Conservation (phyloP, 2,329 filamentous ascomycete genomes). For the Fusarium camptoceras region DNA sequence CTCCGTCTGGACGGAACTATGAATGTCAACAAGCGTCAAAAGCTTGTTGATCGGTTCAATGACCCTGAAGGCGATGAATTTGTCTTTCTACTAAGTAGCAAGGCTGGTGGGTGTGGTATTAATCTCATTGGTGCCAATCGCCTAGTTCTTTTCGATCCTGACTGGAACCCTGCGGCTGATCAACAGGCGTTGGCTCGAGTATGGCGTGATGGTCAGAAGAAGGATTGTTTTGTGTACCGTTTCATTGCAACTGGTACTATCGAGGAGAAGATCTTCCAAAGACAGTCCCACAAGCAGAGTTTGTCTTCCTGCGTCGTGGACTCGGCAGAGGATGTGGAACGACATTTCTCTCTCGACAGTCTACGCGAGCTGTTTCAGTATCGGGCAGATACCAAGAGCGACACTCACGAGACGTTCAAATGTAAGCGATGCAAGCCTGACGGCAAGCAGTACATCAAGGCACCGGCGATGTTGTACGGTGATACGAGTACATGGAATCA, state of each 20-base stretch:
- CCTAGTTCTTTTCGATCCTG: constrained; percentile 93
- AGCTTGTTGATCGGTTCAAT: constrained; percentile 98
- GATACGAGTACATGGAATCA: constrained; percentile 99
- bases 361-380: constrained; percentile 96
- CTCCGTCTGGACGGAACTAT: constrained; percentile 95
- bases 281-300: constrained; percentile 97
- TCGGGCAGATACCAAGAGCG: constrained; percentile 83
- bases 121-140: constrained; percentile 96
- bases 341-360: constrained; percentile 93
- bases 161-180: constrained; percentile 98
- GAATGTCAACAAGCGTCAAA: constrained; percentile 97
- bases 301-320: constrained; percentile 97
- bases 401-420: constrained; percentile 99
- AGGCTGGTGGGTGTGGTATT: constrained; percentile 95
- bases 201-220: constrained; percentile 99
- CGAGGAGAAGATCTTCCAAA: constrained; percentile 99
- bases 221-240: constrained; percentile 99
- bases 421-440: constrained; percentile 94
- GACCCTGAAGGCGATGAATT: constrained; percentile 91
- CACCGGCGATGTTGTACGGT: constrained; percentile 94
- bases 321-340: constrained; percentile 94
- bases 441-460: constrained; percentile 88
- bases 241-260: constrained; percentile 99
- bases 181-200: constrained; percentile 97
- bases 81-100: constrained; percentile 94